Percentiles rank a stretch among this genome's conserved stretches.
These are phyloP conservation scores for Chaetomium tenue DNA, from an alignment of 495 filamentous ascomycete genomes.

Conservation along the genomic window DNA sequence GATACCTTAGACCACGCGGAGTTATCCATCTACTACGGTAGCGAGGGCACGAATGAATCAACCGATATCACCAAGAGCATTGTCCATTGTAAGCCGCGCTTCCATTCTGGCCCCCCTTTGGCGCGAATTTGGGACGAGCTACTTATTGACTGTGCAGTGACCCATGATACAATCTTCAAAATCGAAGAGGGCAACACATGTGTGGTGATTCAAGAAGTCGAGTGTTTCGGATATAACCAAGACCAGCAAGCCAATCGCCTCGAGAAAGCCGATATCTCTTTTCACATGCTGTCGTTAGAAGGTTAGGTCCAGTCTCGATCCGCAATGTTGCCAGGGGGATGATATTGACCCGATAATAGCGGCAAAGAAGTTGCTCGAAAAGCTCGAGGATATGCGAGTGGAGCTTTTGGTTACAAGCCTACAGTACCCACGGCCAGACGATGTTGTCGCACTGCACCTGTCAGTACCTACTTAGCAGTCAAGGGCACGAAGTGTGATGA, in stretches of 20 bases:
- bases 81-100: constrained; percentile 8
- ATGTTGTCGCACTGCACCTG: constrained; percentile 27
- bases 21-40: constrained; percentile 13
- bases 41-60: neutral
- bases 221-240: constrained; percentile 15
- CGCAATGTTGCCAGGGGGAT: neutral
- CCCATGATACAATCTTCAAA: neutral
- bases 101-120: neutral
- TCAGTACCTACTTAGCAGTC: neutral
- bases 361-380: constrained; percentile 18
- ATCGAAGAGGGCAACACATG: neutral
- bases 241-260: constrained; percentile 3
- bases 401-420: constrained; percentile 28
- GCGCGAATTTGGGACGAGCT: too few species aligned
- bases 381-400: constrained; percentile 27
- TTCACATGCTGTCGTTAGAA: constrained; percentile 12
- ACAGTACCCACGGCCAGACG: constrained; percentile 22
- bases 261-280: constrained; percentile 3
- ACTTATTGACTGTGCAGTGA: neutral
- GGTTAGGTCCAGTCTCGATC: neutral
- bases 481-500: too few species aligned
- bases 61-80: constrained; percentile 6
- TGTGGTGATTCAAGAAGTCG: constrained; percentile 16
- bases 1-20: constrained; percentile 9
- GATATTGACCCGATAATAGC: constrained; percentile 7